phyloP scores from a whole-genome alignment of 306 rosid genomes.

The Aeschynomene evenia region DNA sequence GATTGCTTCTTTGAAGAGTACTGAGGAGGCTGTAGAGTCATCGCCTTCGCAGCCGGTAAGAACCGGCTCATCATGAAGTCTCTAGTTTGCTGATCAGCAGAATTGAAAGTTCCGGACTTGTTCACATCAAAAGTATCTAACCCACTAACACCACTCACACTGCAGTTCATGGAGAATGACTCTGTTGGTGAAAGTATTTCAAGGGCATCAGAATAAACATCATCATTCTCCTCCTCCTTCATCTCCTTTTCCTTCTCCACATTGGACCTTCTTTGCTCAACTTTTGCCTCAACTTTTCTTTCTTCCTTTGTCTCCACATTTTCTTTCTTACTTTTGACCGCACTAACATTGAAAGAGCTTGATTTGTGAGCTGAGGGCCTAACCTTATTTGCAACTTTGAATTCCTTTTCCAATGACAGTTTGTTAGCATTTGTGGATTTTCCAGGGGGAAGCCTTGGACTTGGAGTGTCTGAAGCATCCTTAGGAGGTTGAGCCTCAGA shows the following conservation, averaged over 20 bases:
- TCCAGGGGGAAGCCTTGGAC: slow-evolving; percentile 70
- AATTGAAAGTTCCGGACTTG: slow-evolving; percentile 55
- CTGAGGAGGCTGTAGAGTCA: slow-evolving; percentile 70
- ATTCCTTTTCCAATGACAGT: slow-evolving; percentile 38
- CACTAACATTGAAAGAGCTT: slow-evolving; percentile 30
- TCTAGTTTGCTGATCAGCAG: slow-evolving; percentile 63
- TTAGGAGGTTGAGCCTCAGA: slow-evolving; percentile 39
- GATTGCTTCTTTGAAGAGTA: slow-evolving; percentile 64
- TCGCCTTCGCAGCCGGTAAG: slow-evolving; percentile 96
- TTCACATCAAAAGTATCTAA: slow-evolving; percentile 42
- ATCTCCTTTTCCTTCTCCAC: slow-evolving; percentile 21
- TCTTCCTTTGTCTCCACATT: slow-evolving; percentile 38
- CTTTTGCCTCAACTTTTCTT: slow-evolving; percentile 28
- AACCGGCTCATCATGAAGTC: slow-evolving; percentile 95
- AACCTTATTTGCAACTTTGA: slow-evolving; percentile 24
- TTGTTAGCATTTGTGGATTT: slow-evolving; percentile 36
- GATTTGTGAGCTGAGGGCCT: slow-evolving; percentile 28
- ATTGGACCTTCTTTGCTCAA: slow-evolving; percentile 36
- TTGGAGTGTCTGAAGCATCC: slow-evolving; percentile 46
- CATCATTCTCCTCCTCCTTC: slow-evolving; percentile 39
- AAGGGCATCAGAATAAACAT: slow-evolving; percentile 70
- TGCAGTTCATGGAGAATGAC: slow-evolving; percentile 71
- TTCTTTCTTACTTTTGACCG: slow-evolving; percentile 33
- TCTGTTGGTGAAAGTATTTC: slow-evolving; percentile 54
- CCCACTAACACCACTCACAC: slow-evolving; percentile 69